Evolutionary conservation across 2,329 filamentous ascomycete species (phyloP).

Genomic region (Lasiodiplodia hormozganensis): DNA sequence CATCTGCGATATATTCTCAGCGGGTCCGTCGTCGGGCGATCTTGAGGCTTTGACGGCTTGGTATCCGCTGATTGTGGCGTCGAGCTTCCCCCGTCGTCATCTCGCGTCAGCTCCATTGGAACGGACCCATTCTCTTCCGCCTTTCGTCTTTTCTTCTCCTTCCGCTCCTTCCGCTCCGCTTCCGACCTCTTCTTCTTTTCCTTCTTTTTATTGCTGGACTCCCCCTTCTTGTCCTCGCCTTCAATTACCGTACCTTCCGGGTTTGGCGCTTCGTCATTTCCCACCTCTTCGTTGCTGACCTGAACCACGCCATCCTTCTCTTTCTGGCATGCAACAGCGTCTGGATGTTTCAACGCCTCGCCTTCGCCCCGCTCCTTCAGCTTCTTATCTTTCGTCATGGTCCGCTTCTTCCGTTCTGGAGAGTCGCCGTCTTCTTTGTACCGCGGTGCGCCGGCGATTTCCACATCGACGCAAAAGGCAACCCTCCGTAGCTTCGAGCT

Average conservation of each 20-base stretch:
- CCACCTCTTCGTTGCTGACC: slow-evolving; percentile 47
- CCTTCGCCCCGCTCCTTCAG: slow-evolving; percentile 74
- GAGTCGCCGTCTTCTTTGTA: slow-evolving; percentile 68
- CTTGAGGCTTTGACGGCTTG: slow-evolving; percentile 60
- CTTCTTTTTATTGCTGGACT: slow-evolving; percentile 70
- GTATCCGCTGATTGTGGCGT: slow-evolving; percentile 32
- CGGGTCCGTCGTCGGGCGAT: slow-evolving; percentile 85
- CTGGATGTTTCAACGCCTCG: slow-evolving; percentile 73
- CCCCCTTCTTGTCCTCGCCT: slow-evolving; percentile 41
- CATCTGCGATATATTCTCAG: slow-evolving; percentile 92
- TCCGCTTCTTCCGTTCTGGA: slow-evolving; percentile 52
- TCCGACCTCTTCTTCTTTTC: slow-evolving; percentile 97
- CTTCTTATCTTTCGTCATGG: slow-evolving; percentile 61
- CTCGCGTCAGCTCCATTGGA: slow-evolving; percentile 80
- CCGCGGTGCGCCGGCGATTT: slow-evolving; percentile 87
- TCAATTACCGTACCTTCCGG: slow-evolving; percentile 45
- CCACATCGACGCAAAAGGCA: slow-evolving; percentile 95
- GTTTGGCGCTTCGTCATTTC: slow-evolving; percentile 51
- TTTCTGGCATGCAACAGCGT: slow-evolving; percentile 61
- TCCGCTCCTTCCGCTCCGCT: slow-evolving; percentile 88
- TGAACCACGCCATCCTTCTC: slow-evolving; percentile 56
- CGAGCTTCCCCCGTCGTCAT: slow-evolving; percentile 56
- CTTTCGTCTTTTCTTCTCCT: slow-evolving; percentile 83
- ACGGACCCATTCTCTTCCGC: slow-evolving; percentile 88
- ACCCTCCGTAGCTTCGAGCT: slow-evolving; percentile 83